Percentiles rank a stretch among this genome's conserved stretches.
Evolutionary conservation across 495 filamentous ascomycete species (phyloP).

Genomic region (Penicillium pancosmium): DNA sequence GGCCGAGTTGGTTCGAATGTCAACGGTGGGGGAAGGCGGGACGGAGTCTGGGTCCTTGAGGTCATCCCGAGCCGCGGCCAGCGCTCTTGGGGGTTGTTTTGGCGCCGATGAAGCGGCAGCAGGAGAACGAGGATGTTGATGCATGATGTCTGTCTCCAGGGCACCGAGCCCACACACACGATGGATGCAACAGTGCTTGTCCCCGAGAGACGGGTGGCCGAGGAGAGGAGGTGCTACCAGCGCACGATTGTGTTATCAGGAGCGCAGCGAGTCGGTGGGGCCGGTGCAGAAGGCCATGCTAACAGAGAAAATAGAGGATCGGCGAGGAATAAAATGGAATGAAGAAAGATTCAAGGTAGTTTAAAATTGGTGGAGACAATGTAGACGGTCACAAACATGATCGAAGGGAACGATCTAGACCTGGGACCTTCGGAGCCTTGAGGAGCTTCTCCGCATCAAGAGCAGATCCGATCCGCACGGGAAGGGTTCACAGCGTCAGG

Average conservation of each 20-base stretch:
- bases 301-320: constrained; percentile 23
- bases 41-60: constrained; percentile 60
- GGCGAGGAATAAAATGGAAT: constrained; percentile 16
- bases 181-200: constrained; percentile 14
- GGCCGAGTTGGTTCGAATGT: constrained; percentile 39
- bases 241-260: constrained; percentile 36
- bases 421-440: constrained; percentile 35
- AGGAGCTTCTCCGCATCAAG: constrained; percentile 50
- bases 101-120: constrained; percentile 59
- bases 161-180: not conserved
- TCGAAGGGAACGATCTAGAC: constrained; percentile 25
- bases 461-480: constrained; percentile 3
- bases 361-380: constrained; percentile 14
- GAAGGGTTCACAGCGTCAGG: constrained; percentile 32
- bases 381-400: constrained; percentile 26
- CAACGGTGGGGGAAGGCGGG: constrained; percentile 37
- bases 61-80: constrained; percentile 71
- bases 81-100: constrained; percentile 60
- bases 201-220: constrained; percentile 19
- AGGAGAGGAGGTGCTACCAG: constrained; percentile 28
- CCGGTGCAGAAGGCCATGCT: constrained; percentile 45
- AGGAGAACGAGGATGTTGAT: constrained; percentile 79
- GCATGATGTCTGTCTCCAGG: constrained; percentile 55
- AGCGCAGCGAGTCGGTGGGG: constrained; percentile 33
- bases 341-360: constrained; percentile 9